A percentile compares a stretch with the other conserved stretches of the same genome.
phyloP scores from a whole-genome alignment of 164 flowering plant genomes.

The Tetrastigma voinierianum region DNA sequence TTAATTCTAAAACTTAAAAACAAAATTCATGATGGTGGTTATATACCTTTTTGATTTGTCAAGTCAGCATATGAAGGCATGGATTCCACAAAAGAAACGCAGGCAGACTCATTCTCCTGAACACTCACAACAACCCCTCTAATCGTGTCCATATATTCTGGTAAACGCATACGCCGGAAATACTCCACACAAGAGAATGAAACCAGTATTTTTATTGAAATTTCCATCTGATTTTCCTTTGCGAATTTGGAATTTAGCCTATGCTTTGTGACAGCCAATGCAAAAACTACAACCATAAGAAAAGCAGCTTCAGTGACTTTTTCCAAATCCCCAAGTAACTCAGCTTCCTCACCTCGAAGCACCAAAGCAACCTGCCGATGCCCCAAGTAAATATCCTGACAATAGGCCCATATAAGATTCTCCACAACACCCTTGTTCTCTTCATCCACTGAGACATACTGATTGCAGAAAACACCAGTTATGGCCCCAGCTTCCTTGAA shows the following conservation, averaged over 20 bases:
- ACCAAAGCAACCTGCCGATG: conserved; percentile 52
- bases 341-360: conserved; percentile 41
- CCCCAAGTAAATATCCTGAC: conserved; percentile 57
- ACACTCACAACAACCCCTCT: conserved; percentile 55
- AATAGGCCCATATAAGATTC: conserved; percentile 67
- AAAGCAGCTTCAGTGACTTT: conserved; percentile 90
- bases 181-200: conserved; percentile 93
- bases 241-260: conserved; percentile 44
- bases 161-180: conserved; percentile 72
- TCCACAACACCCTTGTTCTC: conserved; percentile 59
- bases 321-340: conserved; percentile 61
- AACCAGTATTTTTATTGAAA: conserved; percentile 57
- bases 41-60: conserved; percentile 54
- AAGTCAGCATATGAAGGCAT: conserved; percentile 74
- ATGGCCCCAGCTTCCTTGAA: conserved; percentile 88
- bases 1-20: background rate
- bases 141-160: conserved; percentile 86
- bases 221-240: conserved; percentile 39
- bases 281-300: conserved; percentile 89
- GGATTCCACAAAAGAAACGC: conserved; percentile 64
- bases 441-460: conserved; percentile 62
- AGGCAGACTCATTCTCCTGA: conserved; percentile 71
- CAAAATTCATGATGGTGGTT: background rate
- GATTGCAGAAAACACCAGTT: conserved; percentile 76
- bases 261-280: conserved; percentile 75